Base-by-base conservation (phyloP, 495 filamentous ascomycete genomes). In the Penicillium roqueforti region DNA sequence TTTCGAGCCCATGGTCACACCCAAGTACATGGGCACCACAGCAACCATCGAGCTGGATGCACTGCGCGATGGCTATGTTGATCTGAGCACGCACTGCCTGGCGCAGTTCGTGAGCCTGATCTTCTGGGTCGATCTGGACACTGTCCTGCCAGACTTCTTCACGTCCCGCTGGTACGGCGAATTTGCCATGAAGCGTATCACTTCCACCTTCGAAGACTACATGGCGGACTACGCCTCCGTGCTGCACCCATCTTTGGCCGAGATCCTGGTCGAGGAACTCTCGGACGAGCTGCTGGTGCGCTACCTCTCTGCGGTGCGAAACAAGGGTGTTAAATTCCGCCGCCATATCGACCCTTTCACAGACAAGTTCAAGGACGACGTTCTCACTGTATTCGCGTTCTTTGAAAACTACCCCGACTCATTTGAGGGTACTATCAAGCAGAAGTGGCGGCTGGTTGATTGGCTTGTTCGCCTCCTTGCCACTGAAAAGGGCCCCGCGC, bases 151-250 rank as follows among this genome's bases (percentile, higher is more conserved):
- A 26, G 88, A 95, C 40, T 88, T 97, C 73, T 99, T 97, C 78
- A 97, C 92, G 0, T 72, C 82, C 19, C 80, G 79, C 53, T 99
- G 93, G 93, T 97, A 97, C 65, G 74, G 77, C 18, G 83, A 84
- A 51, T 87, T 83, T 44, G 84, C 86, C 40, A 89, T 97, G 81
- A 87, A 87, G 56, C 87, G 90, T 41, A 95, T 97, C 75, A 83
- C 87, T 22, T 88, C 85, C 28, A 99, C 93, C 1, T 90, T 97
- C 60, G 88, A 95, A 55, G 92, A 96, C 68, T 99, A 99, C 70
- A 81, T 97, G 51, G 69, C 77, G 64, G 93, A 97, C 68, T 95
- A 96, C 76, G 72, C 78, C 31, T 75, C 77, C 29, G 87, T 92
- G 19, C 78, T 97, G 16, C 89, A 95, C 69, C 83, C 87, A 49